Evolutionary conservation across 2,329 filamentous ascomycete species (phyloP), one percentile per base, ranked within the genome.

Genomic region (Aspergillus aculeatus): DNA sequence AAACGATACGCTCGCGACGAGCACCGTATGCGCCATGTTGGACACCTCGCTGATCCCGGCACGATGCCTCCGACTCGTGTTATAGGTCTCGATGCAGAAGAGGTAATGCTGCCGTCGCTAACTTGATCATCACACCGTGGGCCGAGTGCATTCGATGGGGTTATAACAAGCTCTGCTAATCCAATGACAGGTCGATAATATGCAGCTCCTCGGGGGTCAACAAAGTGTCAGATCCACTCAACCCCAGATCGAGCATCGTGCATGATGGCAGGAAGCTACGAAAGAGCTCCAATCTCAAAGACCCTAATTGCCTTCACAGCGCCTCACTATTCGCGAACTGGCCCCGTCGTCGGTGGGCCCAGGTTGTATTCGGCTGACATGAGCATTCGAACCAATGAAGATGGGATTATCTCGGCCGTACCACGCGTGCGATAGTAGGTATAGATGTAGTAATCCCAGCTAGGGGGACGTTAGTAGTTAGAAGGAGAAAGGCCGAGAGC

Each of bases 151-250:
- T 24, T 12, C 19, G 5, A 12, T 31, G 10, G 9, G 47, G 14
- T 29, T 38, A 24, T 14, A 31, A 38, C 11, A 38, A 7, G 14
- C 26, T 57, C 48, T 49, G 50, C 19, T 24, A 6, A n/a, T 51
- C 11, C 16, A 32, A 51, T 19, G 48, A 44, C 24, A 49, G 23
- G 49, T 44, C 48, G 35, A 51, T 60, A 49, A 19, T n/a, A 57
- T 62, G 53, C 62, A 60, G 58, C 12, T 48, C 35, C 16, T 60
- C 57, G 49, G 55, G 56, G 31, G 32, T 51, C 12, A 51, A 38
- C 26, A 54, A 24, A 14, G 47, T 16, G 41, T 60, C 54, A 21
- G 54, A 9, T 21, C 56, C 58, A 21, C 21, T 23, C 10, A 58
- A 54, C 23, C 50, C 23, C 4, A 54, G 58, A 53, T 29, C 12